These are phyloP conservation scores for Mortierella sp. DNA, from an alignment of 371 early-diverging fungal species.

Conservation along the genomic window DNA sequence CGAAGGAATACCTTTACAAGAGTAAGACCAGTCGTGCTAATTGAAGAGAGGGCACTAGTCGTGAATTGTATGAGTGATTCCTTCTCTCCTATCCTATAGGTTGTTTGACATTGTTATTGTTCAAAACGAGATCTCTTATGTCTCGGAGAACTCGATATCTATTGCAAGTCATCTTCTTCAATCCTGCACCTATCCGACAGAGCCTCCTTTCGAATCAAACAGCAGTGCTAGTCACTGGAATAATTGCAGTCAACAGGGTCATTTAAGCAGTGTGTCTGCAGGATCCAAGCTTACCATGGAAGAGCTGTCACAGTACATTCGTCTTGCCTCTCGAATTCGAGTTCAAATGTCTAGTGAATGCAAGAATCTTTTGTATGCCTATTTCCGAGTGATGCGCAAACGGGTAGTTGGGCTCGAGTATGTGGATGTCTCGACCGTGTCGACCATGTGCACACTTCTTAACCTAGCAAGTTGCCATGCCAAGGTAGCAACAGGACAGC, in stretches of 20 bases:
- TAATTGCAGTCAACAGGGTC: too few relatives aligned
- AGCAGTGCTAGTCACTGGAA: too few relatives aligned
- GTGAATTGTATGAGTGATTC: not conserved
- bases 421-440: slow-evolving; percentile 21
- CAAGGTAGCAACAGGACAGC: slow-evolving; percentile 20
- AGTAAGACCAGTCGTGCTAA: slow-evolving; percentile 16
- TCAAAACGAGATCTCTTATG: slow-evolving; percentile 26
- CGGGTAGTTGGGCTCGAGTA: slow-evolving; percentile 15
- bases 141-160: slow-evolving; percentile 8
- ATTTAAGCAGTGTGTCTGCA: too few relatives aligned
- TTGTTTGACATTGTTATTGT: slow-evolving; percentile 36
- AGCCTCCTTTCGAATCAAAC: too few relatives aligned
- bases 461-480: slow-evolving; percentile 38
- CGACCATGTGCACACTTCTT: slow-evolving; percentile 34
- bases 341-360: slow-evolving; percentile 32
- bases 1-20: slow-evolving; percentile 14
- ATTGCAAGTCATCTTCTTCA: not conserved
- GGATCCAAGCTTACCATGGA: too few relatives aligned
- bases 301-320: slow-evolving; percentile 12
- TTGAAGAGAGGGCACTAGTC: not conserved
- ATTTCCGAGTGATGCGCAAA: slow-evolving; percentile 38
- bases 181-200: too few relatives aligned
- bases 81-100: not conserved
- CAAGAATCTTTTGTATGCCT: slow-evolving; percentile 19
- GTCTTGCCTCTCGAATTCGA: slow-evolving; percentile 22